Evolutionary conservation across 1,284 basidiomycete genomes (phyloP), one percentile per base, ranked within the genome.

Genomic region (Microbotryomycetes sp.): DNA sequence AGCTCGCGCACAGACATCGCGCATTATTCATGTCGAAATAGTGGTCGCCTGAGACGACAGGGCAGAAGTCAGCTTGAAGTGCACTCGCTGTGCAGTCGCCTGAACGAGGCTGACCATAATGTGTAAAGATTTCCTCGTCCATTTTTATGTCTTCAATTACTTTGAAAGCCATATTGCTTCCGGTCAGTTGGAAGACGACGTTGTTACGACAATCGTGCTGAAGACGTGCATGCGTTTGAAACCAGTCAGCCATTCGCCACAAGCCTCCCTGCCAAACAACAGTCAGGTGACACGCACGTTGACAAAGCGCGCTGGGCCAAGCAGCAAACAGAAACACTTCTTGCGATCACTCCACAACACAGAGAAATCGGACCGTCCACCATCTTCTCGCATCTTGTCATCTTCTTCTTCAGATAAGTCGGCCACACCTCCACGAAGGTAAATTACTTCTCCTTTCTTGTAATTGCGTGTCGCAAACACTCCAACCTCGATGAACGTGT

Each of bases 251-350:
- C 91, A 93, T n/a, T n/a, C n/a, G n/a, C n/a, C n/a, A n/a, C n/a
- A n/a, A n/a, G n/a, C n/a, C n/a, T 74, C 93, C 91, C 73, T 93
- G 90, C 87, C 91, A 75, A 64, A 63, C 67, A 66, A 49, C 64
- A 71, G n/a, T n/a, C n/a, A n/a, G n/a, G 15, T 25, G 45, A 69
- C 56, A 79, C 88, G 81, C 77, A 92, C 89, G 74, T 94, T 94
- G 65, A 93, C 89, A 78, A 94, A 94, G 68, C 91, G 85, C 74
- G 92, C 92, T 53, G 91, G 91, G 2, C 91, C 92, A 69, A 94
- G 79, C 78, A 94, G 87, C 68, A 94, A 80, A 79, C 92, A 88
- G 71, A 91, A 92, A 79, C 89, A 90, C 78, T 90, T 89, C 80
- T 89, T 86, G 72, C 88, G 84, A 68, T 87, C 87, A 48, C 88